These are phyloP conservation scores for Sphaceloma murrayae DNA, from an alignment of 2,329 filamentous ascomycete species.

Conservation along the genomic window DNA sequence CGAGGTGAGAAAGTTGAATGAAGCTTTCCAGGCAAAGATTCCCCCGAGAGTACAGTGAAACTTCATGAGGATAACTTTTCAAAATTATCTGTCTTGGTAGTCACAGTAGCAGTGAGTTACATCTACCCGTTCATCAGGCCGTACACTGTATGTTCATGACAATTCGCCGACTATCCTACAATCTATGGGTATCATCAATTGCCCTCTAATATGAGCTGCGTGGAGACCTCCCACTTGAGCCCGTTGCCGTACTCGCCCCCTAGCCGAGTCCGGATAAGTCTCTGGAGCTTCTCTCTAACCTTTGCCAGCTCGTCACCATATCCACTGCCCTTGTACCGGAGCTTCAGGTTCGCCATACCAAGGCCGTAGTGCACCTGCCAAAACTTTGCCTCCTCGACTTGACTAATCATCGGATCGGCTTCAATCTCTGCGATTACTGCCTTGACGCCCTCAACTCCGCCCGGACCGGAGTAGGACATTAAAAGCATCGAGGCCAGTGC, in stretches of 20 bases:
- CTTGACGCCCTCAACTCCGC: slow-evolving; percentile 44
- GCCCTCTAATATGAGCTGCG: slow-evolving; percentile 59
- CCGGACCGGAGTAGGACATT: slow-evolving; percentile 65
- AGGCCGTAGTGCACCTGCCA: slow-evolving; percentile 98
- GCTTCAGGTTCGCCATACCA: slow-evolving; percentile 87
- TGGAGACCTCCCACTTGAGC: slow-evolving; percentile 84
- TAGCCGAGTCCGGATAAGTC: slow-evolving; percentile 72
- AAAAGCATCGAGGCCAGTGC: slow-evolving; percentile 88
- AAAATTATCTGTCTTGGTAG: too few species aligned
- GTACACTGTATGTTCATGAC: slow-evolving; percentile 16
- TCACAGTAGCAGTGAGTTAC: too few species aligned
- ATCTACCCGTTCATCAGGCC: too few species aligned
- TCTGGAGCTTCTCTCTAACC: slow-evolving; percentile 64
- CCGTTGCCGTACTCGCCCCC: slow-evolving; percentile 80
- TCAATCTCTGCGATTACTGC: slow-evolving; percentile 79
- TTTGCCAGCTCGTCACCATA: slow-evolving; percentile 59
- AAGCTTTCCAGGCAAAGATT: too few species aligned
- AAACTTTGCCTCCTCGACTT: slow-evolving; percentile 83
- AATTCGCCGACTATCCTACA: background rate
- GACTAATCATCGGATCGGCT: slow-evolving; percentile 62
- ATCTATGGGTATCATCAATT: slow-evolving; percentile 23
- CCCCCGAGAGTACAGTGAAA: too few species aligned
- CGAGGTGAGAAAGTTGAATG: background rate
- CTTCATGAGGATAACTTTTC: too few species aligned
- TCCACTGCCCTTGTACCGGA: slow-evolving; percentile 54